Evolutionary conservation across 169 alveolate genomes (phyloP), one percentile per base, ranked within the genome.

Genomic region (Plasmodium adleri): DNA sequence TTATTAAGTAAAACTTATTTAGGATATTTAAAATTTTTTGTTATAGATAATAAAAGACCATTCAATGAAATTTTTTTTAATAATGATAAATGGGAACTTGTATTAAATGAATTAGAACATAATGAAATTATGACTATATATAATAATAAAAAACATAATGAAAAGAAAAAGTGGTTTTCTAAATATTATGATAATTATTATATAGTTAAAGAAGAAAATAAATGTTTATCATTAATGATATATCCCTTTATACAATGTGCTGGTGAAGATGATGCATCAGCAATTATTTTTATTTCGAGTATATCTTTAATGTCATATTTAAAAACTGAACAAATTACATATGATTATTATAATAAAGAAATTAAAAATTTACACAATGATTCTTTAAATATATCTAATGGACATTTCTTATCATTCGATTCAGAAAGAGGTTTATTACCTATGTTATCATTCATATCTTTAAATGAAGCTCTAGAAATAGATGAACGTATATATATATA

Each of bases 401-500:
- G 75, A 7, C 74, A 76, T 58, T 76, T 76, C 6, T 50, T 76
- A 6, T 76, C 76, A 1, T 76, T 76, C 8, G 89, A 76, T 20
- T 58, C 58, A 1, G 89, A 76, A 58, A 12, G 89, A 28, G 89
- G 89, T 1, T 64, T 76, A 64, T 32, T 76, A 49, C 89, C 89
- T 39, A 54, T 76, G 89, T 39, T 76, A 22, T 76, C 89, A 0
- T 76, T 76, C 26, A 76, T 76, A 12, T 76, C 89, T 3, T 58
- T 76, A 3, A 76, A 76, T 13, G 89, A 76, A 17, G 45, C 89
- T 2, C 47, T 76, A 43, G 89, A 76, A 64, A 76, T 76, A 1
- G 89, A 76, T 64, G 89, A 76, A 50, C 26, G 89, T 13, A 76
- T 76, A 62, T 76, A 76, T 70, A 76, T 76, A 26, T 76, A 76